phyloP scores from a whole-genome alignment of 1,284 basidiomycete genomes.

The Sanguinoderma infundibulare region DNA sequence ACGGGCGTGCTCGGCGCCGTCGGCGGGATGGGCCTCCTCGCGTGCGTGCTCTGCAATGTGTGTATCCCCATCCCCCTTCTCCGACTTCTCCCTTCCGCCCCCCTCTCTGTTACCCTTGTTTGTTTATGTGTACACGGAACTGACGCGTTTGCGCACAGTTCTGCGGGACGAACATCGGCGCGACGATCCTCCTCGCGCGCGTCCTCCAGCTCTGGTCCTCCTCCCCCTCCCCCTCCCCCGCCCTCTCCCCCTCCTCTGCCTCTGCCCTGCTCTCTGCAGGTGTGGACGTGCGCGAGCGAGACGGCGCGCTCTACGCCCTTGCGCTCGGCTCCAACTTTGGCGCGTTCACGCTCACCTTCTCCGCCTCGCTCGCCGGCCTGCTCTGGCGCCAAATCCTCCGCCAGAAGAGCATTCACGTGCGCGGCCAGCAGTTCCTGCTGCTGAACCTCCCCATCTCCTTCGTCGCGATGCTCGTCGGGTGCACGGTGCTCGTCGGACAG shows the following conservation, averaged over 20 bases:
- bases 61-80: slow-evolving; percentile 30
- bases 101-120: background rate
- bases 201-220: slow-evolving; percentile 50
- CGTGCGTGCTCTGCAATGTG: slow-evolving; percentile 85
- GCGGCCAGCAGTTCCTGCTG: slow-evolving; percentile 67
- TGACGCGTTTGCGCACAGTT: slow-evolving; percentile 42
- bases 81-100: background rate
- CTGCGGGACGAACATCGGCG: slow-evolving; percentile 94
- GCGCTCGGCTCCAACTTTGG: slow-evolving; percentile 90
- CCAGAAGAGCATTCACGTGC: slow-evolving; percentile 81
- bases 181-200: slow-evolving; percentile 87
- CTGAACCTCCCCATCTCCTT: slow-evolving; percentile 60
- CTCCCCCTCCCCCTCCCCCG: slow-evolving; percentile 13
- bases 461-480: slow-evolving; percentile 33
- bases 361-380: slow-evolving; percentile 88
- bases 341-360: slow-evolving; percentile 90
- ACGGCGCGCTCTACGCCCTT: slow-evolving; percentile 60
- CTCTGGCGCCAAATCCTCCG: slow-evolving; percentile 84
- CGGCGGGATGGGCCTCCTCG: slow-evolving; percentile 50
- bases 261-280: too few species aligned
- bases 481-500: slow-evolving; percentile 33
- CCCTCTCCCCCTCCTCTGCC: slow-evolving; percentile 14
- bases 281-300: slow-evolving; percentile 37
- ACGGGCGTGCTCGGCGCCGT: slow-evolving; percentile 46
- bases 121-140: background rate